Base-by-base conservation (phyloP, 192 early-diverging fungal species). In the Geranomyces variabilis region DNA sequence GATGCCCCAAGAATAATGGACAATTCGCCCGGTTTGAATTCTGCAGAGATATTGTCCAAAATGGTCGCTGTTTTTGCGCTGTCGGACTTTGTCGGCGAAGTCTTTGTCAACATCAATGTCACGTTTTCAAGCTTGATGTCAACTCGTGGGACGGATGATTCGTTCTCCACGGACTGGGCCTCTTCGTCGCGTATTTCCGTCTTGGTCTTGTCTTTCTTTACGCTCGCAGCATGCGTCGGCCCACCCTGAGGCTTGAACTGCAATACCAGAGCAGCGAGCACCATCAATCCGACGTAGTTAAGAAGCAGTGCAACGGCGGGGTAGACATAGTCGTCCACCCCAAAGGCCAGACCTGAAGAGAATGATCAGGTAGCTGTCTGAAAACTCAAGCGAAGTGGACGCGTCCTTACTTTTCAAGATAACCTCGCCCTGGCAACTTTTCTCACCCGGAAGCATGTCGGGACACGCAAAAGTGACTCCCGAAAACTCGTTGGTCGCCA, bases 1-100 rank as follows among this genome's bases (percentile, higher is more conserved):
- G 73, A 76, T 1, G 79, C 66, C 0, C 84, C 84, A 28, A 83
- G 73, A 67, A 86, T 77, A 19, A 82, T 77, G 12, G 76, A 75
- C 29, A 86, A 68, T 30, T 78, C 44, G 14, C 79, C 79, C 24
- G 75, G 62, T 13, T 46, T 63, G 48, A 86, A 78, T 0, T 22
- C 3, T 10, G 71, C 66, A 26, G 58, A 45, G n/a, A 83, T 61
- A 48, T 29, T 49, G n/a, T 80, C 55, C 43, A 83, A 48, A 66
- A 83, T 77, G 15, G 60, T 46, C 6, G 28, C 34, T 36, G 19
- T 29, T 33, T 26, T 8, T 7, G 7, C 41, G 29, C 59, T 46
- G n/a, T 71, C 64, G 19, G 36, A 41, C 36, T 41, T 41, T 10
- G 36, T 41, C 21, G 47, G 31, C 13, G 44, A 49, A 29, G 28